These are phyloP conservation scores for Pseudocercospora pini-densiflorae DNA, from an alignment of 2,329 filamentous ascomycete genomes.

Conservation along the genomic window DNA sequence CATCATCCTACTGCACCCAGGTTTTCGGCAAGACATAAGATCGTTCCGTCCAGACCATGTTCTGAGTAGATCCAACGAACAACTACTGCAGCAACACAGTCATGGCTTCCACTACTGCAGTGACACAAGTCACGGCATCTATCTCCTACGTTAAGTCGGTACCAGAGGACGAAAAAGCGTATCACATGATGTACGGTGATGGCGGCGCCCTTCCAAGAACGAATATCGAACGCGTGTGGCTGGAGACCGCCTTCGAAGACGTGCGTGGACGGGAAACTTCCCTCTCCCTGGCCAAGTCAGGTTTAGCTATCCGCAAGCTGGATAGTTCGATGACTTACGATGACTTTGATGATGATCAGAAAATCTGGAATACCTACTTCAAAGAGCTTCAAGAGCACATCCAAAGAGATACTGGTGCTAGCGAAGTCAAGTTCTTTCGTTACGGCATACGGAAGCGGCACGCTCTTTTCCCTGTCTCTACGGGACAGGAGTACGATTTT, in stretches of 20 bases:
- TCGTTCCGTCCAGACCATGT: too few species aligned
- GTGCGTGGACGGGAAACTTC: background rate
- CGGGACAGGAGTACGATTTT: constrained; percentile 16
- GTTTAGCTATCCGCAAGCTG: constrained; percentile 4
- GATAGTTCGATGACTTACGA: constrained; percentile 7
- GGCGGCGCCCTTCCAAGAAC: constrained; percentile 1
- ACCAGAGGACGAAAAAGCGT: constrained; percentile 12
- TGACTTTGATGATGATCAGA: constrained; percentile 11
- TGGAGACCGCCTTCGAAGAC: constrained; percentile 10
- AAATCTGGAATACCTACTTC: constrained; percentile 14
- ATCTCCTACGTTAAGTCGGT: constrained; percentile 11
- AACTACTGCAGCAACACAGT: too few species aligned
- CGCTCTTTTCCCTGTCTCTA: constrained; percentile 12
- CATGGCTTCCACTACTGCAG: too few species aligned
- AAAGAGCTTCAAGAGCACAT: constrained; percentile 13
- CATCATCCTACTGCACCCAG: too few species aligned
- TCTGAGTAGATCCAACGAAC: too few species aligned
- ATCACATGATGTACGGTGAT: constrained; percentile 20
- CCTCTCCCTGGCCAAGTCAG: background rate
- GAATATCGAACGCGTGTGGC: constrained; percentile 12
- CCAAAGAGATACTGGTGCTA: background rate
- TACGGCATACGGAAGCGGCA: constrained; percentile 18
- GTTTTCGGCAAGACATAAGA: too few species aligned
- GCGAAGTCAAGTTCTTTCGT: constrained; percentile 14
- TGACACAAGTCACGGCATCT: background rate